Percentiles rank a stretch among this genome's conserved stretches.
These are phyloP conservation scores for Plectosphaerella sp. DNA, from an alignment of 2,329 filamentous ascomycete species.

Conservation along the genomic window DNA sequence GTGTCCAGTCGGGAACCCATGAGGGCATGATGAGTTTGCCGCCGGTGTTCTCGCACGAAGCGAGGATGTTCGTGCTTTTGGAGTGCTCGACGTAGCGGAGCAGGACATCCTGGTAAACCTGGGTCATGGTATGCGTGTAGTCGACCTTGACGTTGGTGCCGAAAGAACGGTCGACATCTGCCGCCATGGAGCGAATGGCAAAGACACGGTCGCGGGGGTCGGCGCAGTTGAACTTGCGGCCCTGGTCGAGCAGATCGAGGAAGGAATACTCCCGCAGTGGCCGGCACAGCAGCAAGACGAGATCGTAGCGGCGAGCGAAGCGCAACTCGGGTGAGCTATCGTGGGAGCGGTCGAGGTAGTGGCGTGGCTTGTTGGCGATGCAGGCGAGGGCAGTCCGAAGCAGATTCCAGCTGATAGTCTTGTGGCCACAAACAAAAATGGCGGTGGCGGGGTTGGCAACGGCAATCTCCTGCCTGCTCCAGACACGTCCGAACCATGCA, in stretches of 20 bases:
- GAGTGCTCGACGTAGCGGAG: conserved; percentile 1
- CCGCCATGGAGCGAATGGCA: conserved; percentile 8
- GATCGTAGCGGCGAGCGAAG: conserved; percentile 1
- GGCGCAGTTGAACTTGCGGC: conserved; percentile 9
- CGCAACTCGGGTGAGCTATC: conserved; percentile 2
- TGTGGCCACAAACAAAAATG: background rate
- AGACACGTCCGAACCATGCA: conserved; percentile 1
- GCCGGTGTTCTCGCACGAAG: background rate
- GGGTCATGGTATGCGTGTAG: conserved; percentile 1
- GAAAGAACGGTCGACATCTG: conserved; percentile 9
- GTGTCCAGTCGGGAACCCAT: conserved; percentile 15
- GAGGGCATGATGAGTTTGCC: conserved; percentile 6
- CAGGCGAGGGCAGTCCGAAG: conserved; percentile 1
- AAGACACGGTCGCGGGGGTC: conserved; percentile 11
- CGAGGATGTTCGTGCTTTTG: background rate
- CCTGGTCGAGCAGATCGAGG: conserved; percentile 1
- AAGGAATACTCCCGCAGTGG: background rate
- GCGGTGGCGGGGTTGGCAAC: background rate
- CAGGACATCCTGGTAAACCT: conserved; percentile 5
- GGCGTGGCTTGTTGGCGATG: conserved; percentile 3
- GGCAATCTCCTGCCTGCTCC: conserved; percentile 1
- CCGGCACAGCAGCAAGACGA: conserved; percentile 1
- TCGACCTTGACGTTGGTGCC: conserved; percentile 1
- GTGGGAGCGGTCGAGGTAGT: background rate
- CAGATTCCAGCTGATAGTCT: background rate